Percentiles rank a stretch among this genome's conserved stretches.
Conservation (phyloP, 495 filamentous ascomycete species). For the Neurospora sp. region DNA sequence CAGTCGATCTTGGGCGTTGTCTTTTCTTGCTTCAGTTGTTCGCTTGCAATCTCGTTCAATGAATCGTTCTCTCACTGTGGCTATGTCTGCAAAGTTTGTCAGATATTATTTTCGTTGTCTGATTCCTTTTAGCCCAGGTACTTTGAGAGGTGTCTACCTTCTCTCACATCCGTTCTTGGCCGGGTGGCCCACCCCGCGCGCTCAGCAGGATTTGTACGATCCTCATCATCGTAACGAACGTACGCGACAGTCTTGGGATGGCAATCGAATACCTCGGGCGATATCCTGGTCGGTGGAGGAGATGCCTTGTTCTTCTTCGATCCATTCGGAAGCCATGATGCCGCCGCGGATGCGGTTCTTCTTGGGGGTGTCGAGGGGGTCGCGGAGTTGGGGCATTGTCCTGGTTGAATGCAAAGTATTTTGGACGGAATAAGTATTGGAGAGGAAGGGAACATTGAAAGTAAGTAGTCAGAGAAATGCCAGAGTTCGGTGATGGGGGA, state of each 20-base stretch:
- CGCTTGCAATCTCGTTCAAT: neutral
- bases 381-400: neutral
- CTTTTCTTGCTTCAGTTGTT: neutral
- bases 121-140: too few species aligned
- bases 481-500: neutral
- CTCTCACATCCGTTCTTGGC: too few species aligned
- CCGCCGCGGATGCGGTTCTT: neutral
- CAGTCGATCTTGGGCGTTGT: neutral
- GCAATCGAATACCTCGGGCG: accelerated
- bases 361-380: neutral
- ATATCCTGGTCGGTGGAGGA: neutral
- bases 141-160: too few species aligned
- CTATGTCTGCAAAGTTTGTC: neutral
- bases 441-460: too few species aligned
- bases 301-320: neutral
- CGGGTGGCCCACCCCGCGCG: too few species aligned
- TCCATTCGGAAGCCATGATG: neutral
- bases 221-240: neutral
- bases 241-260: neutral
- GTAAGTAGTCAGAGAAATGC: too few species aligned
- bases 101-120: too few species aligned
- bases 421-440: too few species aligned
- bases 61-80: neutral
- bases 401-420: too few species aligned
- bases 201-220: neutral